Conservation (phyloP, 2,329 filamentous ascomycete species). For the Xylariaceae sp. region DNA sequence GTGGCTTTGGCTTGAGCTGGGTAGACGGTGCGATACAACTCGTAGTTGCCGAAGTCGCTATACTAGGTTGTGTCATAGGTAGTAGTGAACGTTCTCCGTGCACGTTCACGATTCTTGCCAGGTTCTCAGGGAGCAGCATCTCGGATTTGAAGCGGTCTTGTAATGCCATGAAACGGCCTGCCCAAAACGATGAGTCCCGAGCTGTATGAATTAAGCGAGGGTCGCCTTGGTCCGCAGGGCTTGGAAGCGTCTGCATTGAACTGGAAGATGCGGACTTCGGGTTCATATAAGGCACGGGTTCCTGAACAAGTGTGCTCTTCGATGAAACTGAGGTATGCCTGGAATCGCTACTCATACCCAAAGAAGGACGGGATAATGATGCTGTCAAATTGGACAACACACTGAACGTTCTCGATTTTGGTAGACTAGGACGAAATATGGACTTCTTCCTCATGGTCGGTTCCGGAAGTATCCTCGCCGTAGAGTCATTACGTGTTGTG, state of each 20-base stretch:
- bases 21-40: constrained; percentile 7
- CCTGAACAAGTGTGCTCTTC: constrained; percentile 5
- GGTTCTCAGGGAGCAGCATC: constrained; percentile 30
- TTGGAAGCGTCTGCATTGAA: constrained; percentile 11
- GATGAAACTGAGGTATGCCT: constrained; percentile 37
- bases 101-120: constrained; percentile 22
- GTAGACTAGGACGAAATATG: constrained; percentile 28
- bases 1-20: background rate
- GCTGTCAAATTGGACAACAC: constrained; percentile 42
- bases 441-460: constrained; percentile 7
- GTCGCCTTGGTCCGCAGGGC: constrained; percentile 9
- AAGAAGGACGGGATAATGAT: constrained; percentile 38
- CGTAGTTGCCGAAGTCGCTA: constrained; percentile 18
- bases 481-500: background rate
- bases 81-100: constrained; percentile 21
- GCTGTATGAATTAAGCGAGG: constrained; percentile 36
- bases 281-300: constrained; percentile 2
- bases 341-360: constrained; percentile 34
- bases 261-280: constrained; percentile 6
- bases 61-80: constrained; percentile 8
- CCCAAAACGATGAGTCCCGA: constrained; percentile 53
- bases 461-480: background rate
- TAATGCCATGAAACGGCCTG: constrained; percentile 54
- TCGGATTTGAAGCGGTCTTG: constrained; percentile 50
- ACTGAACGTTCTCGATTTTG: constrained; percentile 42